phyloP scores from a whole-genome alignment of 2,329 filamentous ascomycete species.

The Cyphellophora europaea region DNA sequence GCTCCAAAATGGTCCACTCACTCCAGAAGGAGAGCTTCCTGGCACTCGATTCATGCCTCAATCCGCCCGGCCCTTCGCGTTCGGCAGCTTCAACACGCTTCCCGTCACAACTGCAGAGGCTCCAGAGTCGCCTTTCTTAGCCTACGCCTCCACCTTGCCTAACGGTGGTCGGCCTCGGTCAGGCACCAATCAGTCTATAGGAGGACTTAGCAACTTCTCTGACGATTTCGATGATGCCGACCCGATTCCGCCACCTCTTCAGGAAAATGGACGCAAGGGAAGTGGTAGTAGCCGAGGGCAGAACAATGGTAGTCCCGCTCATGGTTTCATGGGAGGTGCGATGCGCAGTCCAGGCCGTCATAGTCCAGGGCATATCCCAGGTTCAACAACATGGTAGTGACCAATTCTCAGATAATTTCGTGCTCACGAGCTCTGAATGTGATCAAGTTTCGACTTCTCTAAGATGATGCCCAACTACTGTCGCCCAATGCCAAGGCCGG shows the following conservation, averaged over 20 bases:
- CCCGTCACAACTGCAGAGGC: slow-evolving; percentile 15
- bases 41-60: slow-evolving; percentile 36
- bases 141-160: slow-evolving; percentile 17
- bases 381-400: slow-evolving; percentile 9
- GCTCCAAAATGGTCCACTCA: slow-evolving; percentile 35
- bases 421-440: no score
- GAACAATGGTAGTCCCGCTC: slow-evolving; percentile 19
- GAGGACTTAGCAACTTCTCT: slow-evolving; percentile 17
- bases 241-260: slow-evolving; percentile 19
- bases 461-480: no score
- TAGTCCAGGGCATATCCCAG: slow-evolving; percentile 17
- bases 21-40: slow-evolving; percentile 52
- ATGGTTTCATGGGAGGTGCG: slow-evolving; percentile 11
- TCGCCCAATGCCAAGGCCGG: no score
- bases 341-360: slow-evolving; percentile 17
- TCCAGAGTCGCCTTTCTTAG: slow-evolving; percentile 17
- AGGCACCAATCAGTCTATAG: slow-evolving; percentile 18
- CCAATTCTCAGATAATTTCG: no score
- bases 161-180: slow-evolving; percentile 15
- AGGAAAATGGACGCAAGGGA: slow-evolving; percentile 18
- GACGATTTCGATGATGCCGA: slow-evolving; percentile 20
- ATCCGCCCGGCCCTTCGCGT: slow-evolving; percentile 13
- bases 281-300: slow-evolving; percentile 19
- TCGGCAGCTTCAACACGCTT: slow-evolving; percentile 17
- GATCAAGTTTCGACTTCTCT: no score